phyloP scores from a whole-genome alignment of 2,329 filamentous ascomycete genomes.

The Rhynchosporium agropyri region DNA sequence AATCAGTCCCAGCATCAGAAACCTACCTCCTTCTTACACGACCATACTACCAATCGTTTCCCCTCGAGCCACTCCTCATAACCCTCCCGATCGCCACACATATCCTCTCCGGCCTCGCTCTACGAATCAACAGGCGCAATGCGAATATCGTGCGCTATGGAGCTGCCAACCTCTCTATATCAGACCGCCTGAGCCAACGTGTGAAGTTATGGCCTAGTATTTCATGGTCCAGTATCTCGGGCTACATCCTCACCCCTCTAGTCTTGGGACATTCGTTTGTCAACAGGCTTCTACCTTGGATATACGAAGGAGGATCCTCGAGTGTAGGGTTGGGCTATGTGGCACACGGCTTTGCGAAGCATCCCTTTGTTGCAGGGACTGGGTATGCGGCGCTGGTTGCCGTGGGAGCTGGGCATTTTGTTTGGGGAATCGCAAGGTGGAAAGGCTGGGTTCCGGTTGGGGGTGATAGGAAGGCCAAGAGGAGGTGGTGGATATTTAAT shows the following conservation, averaged over 20 bases:
- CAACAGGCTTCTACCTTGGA: constrained; percentile 75
- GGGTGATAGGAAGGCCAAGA: constrained; percentile 58
- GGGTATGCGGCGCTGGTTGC: constrained; percentile 71
- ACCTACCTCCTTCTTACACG: constrained; percentile 87
- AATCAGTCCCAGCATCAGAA: constrained; percentile 74
- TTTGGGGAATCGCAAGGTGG: constrained; percentile 87
- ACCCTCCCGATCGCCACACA: constrained; percentile 75
- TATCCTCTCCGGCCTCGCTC: constrained; percentile 72
- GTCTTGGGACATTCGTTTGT: constrained; percentile 72
- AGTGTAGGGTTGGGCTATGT: constrained; percentile 84
- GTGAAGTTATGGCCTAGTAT: constrained; percentile 59
- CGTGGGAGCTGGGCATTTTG: constrained; percentile 73
- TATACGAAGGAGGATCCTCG: constrained; percentile 81
- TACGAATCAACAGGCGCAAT: constrained; percentile 74
- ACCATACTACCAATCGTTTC: constrained; percentile 85
- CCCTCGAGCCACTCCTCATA: constrained; percentile 79
- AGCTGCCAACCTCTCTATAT: constrained; percentile 55
- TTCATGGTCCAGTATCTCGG: constrained; percentile 70
- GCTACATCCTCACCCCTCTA: constrained; percentile 69
- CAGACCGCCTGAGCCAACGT: constrained; percentile 48
- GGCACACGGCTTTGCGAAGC: constrained; percentile 78
- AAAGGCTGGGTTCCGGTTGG: constrained; percentile 62
- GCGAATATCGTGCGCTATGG: constrained; percentile 77
- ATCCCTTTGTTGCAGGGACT: constrained; percentile 65
- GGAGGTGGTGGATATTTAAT: constrained; percentile 77